Evolutionary conservation across 495 filamentous ascomycete species (phyloP), one percentile per base, ranked within the genome.

Genomic region (Aspergillus sparsus): DNA sequence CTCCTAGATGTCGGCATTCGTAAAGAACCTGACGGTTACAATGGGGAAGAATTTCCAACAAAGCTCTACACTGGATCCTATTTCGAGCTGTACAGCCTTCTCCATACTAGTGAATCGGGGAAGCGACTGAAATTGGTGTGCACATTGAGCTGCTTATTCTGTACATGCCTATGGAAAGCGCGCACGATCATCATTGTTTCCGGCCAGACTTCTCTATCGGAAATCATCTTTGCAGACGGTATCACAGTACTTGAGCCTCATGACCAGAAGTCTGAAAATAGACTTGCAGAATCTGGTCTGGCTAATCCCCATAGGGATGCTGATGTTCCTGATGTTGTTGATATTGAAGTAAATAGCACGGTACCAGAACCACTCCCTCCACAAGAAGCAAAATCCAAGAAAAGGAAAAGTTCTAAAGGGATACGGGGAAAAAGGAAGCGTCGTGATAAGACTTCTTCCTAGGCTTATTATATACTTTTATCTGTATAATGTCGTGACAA

Each of bases 121-220:
- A 46, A 46, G 42, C 42, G 21, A 15, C 21, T 46, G 42, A 46
- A 46, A 18, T n/a, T 46, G 13, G 42, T 46, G 13, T 18, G 42
- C 13, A 8, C 42, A 46, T 46, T 18, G 8, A 46, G 21, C 42
- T 46, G 42, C 8, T 15, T 46, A 7, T 46, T 46, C 42, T 46
- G 42, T 46, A 46, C 42, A 3, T 46, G 42, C 42, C 8, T 46
- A 18, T 46, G 42, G 42, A 7, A 46, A 46, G n/a, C 42, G 8
- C 42, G 42, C 7, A 46, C 42, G 7, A 46, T 46, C 42, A n/a
- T 46, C 42, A n/a, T 46, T 46, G 42, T 46, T 46, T n/a, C 42
- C 42, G 42, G 42, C 42, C 42, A 46, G 42, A 10, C 42, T 46
- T 46, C 42, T 46, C 42, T 8, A n/a, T 15, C 42, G 42, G 42